Evolutionary conservation across 441 rosid species (phyloP).

Genomic region (Gossypium trilobum): DNA sequence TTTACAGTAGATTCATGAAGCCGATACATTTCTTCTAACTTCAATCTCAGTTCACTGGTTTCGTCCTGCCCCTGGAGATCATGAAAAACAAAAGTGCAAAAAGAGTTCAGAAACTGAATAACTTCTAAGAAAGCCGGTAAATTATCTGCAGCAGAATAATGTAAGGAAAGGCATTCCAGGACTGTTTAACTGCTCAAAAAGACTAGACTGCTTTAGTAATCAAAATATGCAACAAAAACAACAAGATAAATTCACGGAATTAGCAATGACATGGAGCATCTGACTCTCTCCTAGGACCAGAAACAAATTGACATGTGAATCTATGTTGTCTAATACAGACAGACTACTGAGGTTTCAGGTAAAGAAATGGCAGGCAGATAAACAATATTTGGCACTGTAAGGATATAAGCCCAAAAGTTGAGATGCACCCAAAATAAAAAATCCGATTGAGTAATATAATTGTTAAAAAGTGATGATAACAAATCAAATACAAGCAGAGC

Average conservation of each 20-base stretch:
- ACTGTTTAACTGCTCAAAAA: background rate
- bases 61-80: slow-evolving; percentile 48
- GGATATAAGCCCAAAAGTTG: background rate
- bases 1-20: slow-evolving; percentile 39
- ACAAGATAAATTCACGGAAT: background rate
- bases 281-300: too few relatives aligned
- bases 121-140: background rate
- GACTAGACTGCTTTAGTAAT: background rate
- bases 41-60: slow-evolving; percentile 35
- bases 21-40: slow-evolving; percentile 43
- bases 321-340: background rate
- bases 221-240: background rate
- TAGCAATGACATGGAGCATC: background rate
- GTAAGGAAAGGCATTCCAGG: background rate
- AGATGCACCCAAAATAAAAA: background rate
- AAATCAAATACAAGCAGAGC: background rate
- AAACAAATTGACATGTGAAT: too few relatives aligned
- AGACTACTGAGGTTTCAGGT: background rate
- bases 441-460: background rate
- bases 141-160: background rate
- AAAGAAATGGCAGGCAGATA: background rate
- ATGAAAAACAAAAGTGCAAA: slow-evolving; percentile 11
- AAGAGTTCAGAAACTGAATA: background rate
- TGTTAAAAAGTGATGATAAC: background rate
- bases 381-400: background rate